Conservation (phyloP, 2,329 filamentous ascomycete genomes). For the Pseudocercospora vitis region DNA sequence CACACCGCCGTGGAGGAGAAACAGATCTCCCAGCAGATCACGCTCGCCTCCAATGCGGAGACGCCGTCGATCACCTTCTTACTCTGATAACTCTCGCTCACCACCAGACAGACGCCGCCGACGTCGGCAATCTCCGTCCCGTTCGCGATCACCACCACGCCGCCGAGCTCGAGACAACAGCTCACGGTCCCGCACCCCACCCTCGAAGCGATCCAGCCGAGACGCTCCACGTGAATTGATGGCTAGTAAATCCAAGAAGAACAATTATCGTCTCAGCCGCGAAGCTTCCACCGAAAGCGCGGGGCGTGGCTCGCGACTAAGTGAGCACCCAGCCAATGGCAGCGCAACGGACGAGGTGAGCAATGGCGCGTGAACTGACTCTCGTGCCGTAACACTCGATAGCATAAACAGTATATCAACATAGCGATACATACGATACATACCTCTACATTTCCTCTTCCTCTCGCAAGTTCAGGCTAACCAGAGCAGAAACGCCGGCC, state of each 20-base stretch:
- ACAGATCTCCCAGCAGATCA: slow-evolving; percentile 23
- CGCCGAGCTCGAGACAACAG: slow-evolving; percentile 13
- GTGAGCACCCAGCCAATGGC: slow-evolving; percentile 10
- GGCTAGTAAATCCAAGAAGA: slow-evolving; percentile 18
- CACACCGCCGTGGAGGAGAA: slow-evolving; percentile 21
- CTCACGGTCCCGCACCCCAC: slow-evolving; percentile 25
- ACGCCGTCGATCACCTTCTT: slow-evolving; percentile 57
- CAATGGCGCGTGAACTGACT: slow-evolving; percentile 12
- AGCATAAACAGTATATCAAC: slow-evolving; percentile 9
- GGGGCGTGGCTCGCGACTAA: slow-evolving; percentile 9
- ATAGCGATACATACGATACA: slow-evolving; percentile 8
- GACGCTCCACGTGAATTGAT: slow-evolving; percentile 24
- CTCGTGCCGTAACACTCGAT: not conserved
- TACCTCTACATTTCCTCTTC: not conserved
- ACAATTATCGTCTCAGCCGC: slow-evolving; percentile 23
- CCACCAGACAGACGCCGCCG: slow-evolving; percentile 71
- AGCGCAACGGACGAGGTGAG: slow-evolving; percentile 17
- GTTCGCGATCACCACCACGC: slow-evolving; percentile 17
- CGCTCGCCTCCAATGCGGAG: slow-evolving; percentile 37
- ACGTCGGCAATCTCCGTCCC: slow-evolving; percentile 58
- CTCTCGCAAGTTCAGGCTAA: slow-evolving; percentile 10
- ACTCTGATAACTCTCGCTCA: slow-evolving; percentile 63
- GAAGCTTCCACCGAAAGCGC: slow-evolving; percentile 18
- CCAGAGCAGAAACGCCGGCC: not conserved
- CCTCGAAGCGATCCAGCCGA: slow-evolving; percentile 25